Evolutionary conservation across 139 green algal species (phyloP).

Genomic region (Coccomyxa sp.): DNA sequence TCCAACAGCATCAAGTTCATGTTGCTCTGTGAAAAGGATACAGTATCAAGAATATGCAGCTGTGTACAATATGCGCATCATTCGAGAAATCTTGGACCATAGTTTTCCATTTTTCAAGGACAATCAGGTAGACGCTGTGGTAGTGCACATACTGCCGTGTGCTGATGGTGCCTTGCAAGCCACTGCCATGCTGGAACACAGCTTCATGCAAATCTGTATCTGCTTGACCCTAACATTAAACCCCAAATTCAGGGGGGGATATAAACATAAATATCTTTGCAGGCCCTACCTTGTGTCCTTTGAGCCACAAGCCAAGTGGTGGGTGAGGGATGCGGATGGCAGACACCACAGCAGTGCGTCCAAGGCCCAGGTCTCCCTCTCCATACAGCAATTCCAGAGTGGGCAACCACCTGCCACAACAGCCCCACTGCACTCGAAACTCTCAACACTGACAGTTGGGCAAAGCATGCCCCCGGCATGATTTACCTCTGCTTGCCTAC

Average conservation of each 20-base stretch:
- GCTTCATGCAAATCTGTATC: neutral
- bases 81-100: too few species aligned
- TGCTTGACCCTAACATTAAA: neutral
- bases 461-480: neutral
- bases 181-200: neutral
- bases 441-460: neutral
- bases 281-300: constrained; percentile 22
- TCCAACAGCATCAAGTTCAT: neutral
- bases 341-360: constrained; percentile 13
- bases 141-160: neutral
- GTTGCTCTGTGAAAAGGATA: neutral
- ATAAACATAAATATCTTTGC: neutral
- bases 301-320: constrained; percentile 22
- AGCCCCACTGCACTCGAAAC: neutral
- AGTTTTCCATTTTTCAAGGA: too few species aligned
- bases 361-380: neutral
- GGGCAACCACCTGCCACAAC: neutral
- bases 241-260: neutral
- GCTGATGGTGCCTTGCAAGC: neutral
- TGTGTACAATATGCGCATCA: too few species aligned
- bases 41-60: too few species aligned
- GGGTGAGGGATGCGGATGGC: constrained; percentile 10
- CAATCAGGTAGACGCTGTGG: too few species aligned
- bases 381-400: neutral
- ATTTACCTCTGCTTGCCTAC: neutral